Evolutionary conservation across 345 rosid species (phyloP).

Genomic region (Euphorbia lathyris): DNA sequence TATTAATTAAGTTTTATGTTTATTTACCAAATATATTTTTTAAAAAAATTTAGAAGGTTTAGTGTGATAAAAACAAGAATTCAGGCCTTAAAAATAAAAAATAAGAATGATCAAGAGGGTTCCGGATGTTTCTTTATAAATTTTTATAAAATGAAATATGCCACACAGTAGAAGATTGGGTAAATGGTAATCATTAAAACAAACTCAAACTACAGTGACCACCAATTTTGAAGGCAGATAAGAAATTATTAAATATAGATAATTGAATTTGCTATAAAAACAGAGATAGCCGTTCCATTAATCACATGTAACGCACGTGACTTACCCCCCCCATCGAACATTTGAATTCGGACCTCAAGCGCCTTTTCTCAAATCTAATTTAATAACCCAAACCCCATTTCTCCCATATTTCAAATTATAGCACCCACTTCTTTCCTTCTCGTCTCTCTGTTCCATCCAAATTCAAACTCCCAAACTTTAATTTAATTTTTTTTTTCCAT

Average conservation of each 20-base stretch:
- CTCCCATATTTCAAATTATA: neutral
- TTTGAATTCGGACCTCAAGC: slow-evolving; percentile 27
- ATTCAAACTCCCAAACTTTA: neutral
- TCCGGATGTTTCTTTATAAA: too few species aligned
- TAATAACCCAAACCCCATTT: neutral
- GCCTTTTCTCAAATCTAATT: slow-evolving; percentile 13
- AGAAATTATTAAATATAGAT: too few species aligned
- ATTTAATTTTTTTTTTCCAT: neutral
- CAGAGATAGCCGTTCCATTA: neutral
- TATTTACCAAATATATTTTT: too few species aligned
- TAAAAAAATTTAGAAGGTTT: too few species aligned
- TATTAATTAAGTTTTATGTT: too few species aligned
- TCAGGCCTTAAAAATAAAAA: too few species aligned
- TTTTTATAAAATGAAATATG: too few species aligned
- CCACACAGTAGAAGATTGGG: too few species aligned
- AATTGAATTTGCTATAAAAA: too few species aligned
- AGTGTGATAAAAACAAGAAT: too few species aligned
- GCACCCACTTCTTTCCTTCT: neutral
- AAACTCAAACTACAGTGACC: neutral
- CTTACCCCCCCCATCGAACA: slow-evolving; percentile 15
- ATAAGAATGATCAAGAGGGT: too few species aligned
- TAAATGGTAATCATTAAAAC: neutral
- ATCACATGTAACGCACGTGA: slow-evolving; percentile 23
- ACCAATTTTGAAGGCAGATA: neutral
- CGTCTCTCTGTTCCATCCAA: slow-evolving; percentile 2